These are phyloP conservation scores for Aureobasidium sp. DNA, from an alignment of 2,329 filamentous ascomycete species.

Conservation along the genomic window DNA sequence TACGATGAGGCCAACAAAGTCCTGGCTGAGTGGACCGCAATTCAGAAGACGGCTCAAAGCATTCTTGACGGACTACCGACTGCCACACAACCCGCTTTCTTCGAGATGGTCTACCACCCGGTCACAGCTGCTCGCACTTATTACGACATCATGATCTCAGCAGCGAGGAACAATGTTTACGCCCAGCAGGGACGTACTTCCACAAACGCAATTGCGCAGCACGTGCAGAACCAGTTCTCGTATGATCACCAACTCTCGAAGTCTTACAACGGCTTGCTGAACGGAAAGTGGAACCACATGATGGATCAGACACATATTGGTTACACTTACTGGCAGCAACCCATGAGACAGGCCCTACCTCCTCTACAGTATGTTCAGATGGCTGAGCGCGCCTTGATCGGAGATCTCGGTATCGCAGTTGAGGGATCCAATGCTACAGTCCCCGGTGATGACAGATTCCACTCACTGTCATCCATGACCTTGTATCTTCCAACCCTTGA, in stretches of 20 bases:
- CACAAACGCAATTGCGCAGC: slow-evolving; percentile 44
- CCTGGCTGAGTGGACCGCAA: slow-evolving; percentile 45
- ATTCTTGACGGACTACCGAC: slow-evolving; percentile 47
- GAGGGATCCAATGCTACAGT: slow-evolving; percentile 60
- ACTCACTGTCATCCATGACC: slow-evolving; percentile 43
- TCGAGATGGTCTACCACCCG: slow-evolving; percentile 54
- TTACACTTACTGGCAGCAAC: slow-evolving; percentile 45
- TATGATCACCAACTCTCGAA: slow-evolving; percentile 49
- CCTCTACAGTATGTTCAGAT: slow-evolving; percentile 52
- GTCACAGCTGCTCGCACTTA: slow-evolving; percentile 50
- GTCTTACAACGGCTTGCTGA: slow-evolving; percentile 50
- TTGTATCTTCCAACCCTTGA: slow-evolving; percentile 50
- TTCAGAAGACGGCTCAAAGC: slow-evolving; percentile 46
- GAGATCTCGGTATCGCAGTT: slow-evolving; percentile 54
- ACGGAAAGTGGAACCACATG: slow-evolving; percentile 56
- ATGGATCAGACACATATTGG: slow-evolving; percentile 48
- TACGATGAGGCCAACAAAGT: slow-evolving; percentile 56
- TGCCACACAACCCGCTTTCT: slow-evolving; percentile 49
- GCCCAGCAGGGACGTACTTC: slow-evolving; percentile 49
- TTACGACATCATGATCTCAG: slow-evolving; percentile 44
- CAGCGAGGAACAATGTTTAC: slow-evolving; percentile 46
- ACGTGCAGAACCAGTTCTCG: slow-evolving; percentile 46
- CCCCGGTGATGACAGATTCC: slow-evolving; percentile 57
- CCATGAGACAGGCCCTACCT: slow-evolving; percentile 61
- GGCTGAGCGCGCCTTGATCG: slow-evolving; percentile 49